Base-by-base conservation (phyloP, 2,329 filamentous ascomycete species). In the Pseudocercospora crystallina region DNA sequence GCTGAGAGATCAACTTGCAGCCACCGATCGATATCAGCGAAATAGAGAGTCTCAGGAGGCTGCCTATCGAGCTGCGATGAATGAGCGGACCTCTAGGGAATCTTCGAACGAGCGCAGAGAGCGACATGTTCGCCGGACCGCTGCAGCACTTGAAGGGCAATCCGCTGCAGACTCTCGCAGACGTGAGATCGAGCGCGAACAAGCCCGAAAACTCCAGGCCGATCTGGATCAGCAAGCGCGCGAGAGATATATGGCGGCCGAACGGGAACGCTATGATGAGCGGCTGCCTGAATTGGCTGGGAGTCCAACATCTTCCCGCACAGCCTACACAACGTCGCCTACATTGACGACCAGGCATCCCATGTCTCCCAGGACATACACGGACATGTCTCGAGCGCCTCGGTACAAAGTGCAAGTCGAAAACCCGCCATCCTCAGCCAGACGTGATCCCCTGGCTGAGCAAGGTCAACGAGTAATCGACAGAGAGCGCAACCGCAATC, bases 371-470 rank as follows among this genome's bases (percentile, higher is more conserved):
- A 39, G 50, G 12, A 47, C 35, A 26, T 35, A 44, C 40, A 53
- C 50, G 3, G 39, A 53, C 32, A 44, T 35, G 7, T 48, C 44
- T 12, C 46, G 50, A 12, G 43, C 50, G 11, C 44, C 50, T 4
- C 50, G 50, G 8, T 53, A 53, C 11, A 41, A 39, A n/a, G 35
- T 48, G 5, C 44, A 47, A 29, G 43, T 48, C 32, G 44, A 45
- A 29, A 48, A 39, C 26, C 45, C 36, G 15, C 50, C 50, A 29
- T 3, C 4, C 7, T 2, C 41, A 10, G 12, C 41, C 14, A 32
- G 41, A 34, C 33, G 39, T 8, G 35, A 53, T 29, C 45, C 44
- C 1, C 26, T 53, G 13, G 50, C 50, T 13, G 44, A 53, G 13
- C 44, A 47, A 37, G 50, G 50, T 14, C 44, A 53, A 37, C 40